Percentiles rank a stretch among this genome's conserved stretches.
These are phyloP conservation scores for Hymenoscyphus scutula DNA, from an alignment of 2,329 filamentous ascomycete genomes.

Conservation along the genomic window DNA sequence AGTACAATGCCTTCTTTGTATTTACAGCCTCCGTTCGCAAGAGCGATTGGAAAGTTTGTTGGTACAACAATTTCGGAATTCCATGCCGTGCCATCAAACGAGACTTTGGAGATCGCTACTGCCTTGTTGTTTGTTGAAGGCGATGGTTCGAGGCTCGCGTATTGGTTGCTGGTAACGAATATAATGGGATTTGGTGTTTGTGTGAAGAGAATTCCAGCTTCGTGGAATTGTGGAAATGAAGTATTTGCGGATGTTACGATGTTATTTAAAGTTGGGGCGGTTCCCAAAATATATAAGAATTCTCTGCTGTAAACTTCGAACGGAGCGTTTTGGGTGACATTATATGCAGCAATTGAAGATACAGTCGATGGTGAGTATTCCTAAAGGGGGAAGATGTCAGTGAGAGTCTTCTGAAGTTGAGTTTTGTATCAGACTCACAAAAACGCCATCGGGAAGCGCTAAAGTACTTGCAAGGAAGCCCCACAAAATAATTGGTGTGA, in stretches of 20 bases:
- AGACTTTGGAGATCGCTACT: not conserved
- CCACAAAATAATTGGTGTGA: not conserved
- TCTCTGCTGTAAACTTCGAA: not conserved
- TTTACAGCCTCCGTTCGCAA: conserved; percentile 24
- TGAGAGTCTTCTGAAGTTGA: not conserved
- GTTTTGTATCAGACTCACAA: not conserved
- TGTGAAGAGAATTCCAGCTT: not conserved
- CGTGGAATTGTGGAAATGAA: not conserved
- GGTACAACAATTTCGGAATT: not conserved
- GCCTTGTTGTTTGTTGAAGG: not conserved
- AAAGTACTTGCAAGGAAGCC: not conserved
- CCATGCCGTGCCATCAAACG: not conserved
- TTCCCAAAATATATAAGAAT: not conserved
- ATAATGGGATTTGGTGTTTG: not conserved
- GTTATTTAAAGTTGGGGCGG: not conserved
- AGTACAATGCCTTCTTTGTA: conserved; percentile 23
- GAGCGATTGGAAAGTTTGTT: conserved; percentile 1
- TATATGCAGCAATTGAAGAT: not conserved
- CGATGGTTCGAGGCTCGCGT: not conserved
- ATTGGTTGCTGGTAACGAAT: not conserved
- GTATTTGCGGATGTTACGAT: not conserved
- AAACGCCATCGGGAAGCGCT: not conserved
- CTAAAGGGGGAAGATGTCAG: not conserved
- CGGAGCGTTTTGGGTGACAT: not conserved
- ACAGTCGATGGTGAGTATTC: not conserved